Evolutionary conservation across 768 basidiomycete species (phyloP), one percentile per base, ranked within the genome.

Genomic region (Agaricus subrufescens): DNA sequence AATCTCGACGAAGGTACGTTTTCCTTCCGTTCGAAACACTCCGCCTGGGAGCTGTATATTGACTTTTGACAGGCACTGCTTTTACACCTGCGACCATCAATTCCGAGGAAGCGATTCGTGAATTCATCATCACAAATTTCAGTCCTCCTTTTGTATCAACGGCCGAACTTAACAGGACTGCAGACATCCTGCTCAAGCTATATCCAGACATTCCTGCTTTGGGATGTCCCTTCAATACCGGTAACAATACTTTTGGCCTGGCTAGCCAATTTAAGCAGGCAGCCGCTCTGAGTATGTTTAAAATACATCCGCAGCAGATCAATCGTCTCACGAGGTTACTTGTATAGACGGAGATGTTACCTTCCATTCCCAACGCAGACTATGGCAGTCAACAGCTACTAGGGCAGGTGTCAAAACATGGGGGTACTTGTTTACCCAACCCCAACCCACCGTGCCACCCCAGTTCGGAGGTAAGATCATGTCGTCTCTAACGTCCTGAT

Each of bases 191-290:
- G 0, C 57, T 77, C 0, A 51, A 72, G 25, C 59, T 76, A 3
- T 80, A 81, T 61, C 77, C 78, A 0, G 65, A 76, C 50, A 63
- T 67, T 37, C 73, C 79, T 19, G 63, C 74, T 10, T 57, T 68
- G 34, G 80, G 80, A 3, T 74, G 75, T 0, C 80, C 80, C 0
- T 81, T 72, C 59, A 68, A 67, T 14, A 80, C 78, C 1, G 77
- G 79, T 3, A 70, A 73, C 57, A 61, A 75, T n/a, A 75, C 76
- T 0, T 80, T 79, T 58, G 78, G 78, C 0, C 61, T 75, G 10
- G 59, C 65, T 25, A 59, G 63, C 52, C 62, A 63, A n/a, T 75
- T 63, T 60, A 71, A 75, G 56, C 69, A 71, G 3, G 62, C 58
- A 25, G 59, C 73, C 4, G 63, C 69, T 0, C 48, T 75, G 12